Conservation (phyloP, 805 yeast species). For the Hagleromyces aurorensis region DNA sequence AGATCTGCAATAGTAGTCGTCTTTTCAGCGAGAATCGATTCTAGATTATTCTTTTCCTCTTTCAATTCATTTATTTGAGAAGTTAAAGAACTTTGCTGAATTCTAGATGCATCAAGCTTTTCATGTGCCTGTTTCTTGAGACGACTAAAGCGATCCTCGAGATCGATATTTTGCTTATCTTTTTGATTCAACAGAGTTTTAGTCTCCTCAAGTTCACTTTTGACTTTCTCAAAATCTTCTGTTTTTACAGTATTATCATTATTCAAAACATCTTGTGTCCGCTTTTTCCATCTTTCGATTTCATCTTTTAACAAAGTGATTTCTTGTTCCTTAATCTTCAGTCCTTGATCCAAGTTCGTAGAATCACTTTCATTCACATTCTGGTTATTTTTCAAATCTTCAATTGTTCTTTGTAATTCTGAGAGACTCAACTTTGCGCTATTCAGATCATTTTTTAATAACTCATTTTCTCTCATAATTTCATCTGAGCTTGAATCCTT, state of each 20-base stretch:
- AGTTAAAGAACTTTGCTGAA: slow-evolving; percentile 34
- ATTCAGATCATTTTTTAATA: too few species aligned
- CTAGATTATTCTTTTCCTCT: slow-evolving; percentile 32
- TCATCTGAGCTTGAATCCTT: too few species aligned
- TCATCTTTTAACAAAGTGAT: slow-evolving; percentile 10
- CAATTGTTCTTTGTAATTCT: too few species aligned
- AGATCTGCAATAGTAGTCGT: slow-evolving; percentile 8
- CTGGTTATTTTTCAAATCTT: too few species aligned
- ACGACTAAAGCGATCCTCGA: slow-evolving; percentile 27
- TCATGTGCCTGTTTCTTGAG: slow-evolving; percentile 32
- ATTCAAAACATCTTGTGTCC: slow-evolving; percentile 18
- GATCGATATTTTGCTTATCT: slow-evolving; percentile 27
- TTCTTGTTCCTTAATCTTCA: slow-evolving; percentile 21
- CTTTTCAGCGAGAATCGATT: slow-evolving; percentile 13
- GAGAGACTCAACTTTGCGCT: too few species aligned
- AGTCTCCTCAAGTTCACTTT: slow-evolving; percentile 18
- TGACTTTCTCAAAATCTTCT: slow-evolving; percentile 15
- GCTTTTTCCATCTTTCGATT: slow-evolving; percentile 14
- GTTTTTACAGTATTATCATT: slow-evolving; percentile 14
- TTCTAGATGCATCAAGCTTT: slow-evolving; percentile 24
- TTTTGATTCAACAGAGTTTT: slow-evolving; percentile 18
- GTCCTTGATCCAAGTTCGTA: too few species aligned
- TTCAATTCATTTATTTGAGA: slow-evolving; percentile 29
- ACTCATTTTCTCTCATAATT: too few species aligned
- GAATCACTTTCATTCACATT: too few species aligned